Base-by-base conservation (phyloP, 768 basidiomycete species). In the Leccinum ochraceum region DNA sequence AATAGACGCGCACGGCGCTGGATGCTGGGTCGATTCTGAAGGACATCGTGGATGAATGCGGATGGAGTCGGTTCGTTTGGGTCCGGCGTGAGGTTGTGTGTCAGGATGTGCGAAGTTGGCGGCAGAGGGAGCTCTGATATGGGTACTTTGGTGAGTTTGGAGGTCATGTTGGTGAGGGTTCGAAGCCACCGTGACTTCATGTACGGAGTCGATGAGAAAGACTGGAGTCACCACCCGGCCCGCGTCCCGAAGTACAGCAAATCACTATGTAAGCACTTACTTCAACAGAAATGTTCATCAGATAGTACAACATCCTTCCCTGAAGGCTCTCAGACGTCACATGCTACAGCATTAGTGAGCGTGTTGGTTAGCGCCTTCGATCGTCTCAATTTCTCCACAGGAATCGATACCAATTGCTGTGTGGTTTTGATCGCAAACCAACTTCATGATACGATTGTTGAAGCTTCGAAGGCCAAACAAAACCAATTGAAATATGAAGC, bases 1-100 rank as follows among this genome's bases (percentile, higher is more conserved):
- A 90, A 75, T 2, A 91, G 77, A 60, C 88, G 83, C 39, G 88
- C 81, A 57, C 91, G 82, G 20, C 90, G 84, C 70, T 90, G 90
- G 22, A 87, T 62, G 68, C 86, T 89, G 0, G 92, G 91, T 2
- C 73, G 78, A 36, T 54, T 69, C 7, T 67, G 70, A 56, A 88
- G 80, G 10, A 85, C 74, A 17, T 79, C 74, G 14, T 78, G 72
- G 39, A 81, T 78, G 65, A 90, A 90, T 0, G 67, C 73, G n/a
- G 79, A 63, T 0, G 83, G 77, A 7, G 80, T 79, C 6, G 86
- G 80, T 0, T 85, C 83, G 48, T 76, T 69, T 1, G 82, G 75
- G 66, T 93, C 90, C 20, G 90, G 82, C 0, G 81, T 88, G 81
- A 84, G 76, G 63, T 79, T 78, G 64, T 77, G 76, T 1, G 75